These are phyloP conservation scores for Cymbopogon flexuosus DNA, from an alignment of 202 grass and related monocot genomes.

Conservation along the genomic window DNA sequence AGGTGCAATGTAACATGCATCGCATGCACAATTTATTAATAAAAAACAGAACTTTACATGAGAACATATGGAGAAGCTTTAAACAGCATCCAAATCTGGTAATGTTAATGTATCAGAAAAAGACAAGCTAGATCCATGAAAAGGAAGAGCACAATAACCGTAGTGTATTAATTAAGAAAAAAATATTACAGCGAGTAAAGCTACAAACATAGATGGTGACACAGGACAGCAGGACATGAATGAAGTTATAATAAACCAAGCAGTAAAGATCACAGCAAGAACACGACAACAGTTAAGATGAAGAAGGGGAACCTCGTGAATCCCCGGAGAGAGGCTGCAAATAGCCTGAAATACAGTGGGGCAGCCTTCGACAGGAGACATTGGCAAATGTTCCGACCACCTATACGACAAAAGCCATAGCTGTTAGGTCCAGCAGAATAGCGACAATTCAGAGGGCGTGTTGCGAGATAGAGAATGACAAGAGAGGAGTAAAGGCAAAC, in stretches of 20 bases:
- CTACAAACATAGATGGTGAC: neutral
- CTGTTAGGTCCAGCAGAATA: neutral
- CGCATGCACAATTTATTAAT: neutral
- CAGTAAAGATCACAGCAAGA: neutral
- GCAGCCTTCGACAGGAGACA: slow-evolving; percentile 89
- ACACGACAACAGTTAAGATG: slow-evolving; percentile 4
- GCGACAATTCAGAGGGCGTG: neutral
- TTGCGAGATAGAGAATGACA: neutral
- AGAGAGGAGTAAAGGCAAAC: too few relatives aligned
- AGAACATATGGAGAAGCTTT: neutral
- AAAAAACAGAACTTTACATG: neutral
- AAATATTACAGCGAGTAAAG: neutral
- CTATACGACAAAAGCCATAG: slow-evolving; percentile 30
- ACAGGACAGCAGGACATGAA: neutral
- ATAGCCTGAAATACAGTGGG: slow-evolving; percentile 81
- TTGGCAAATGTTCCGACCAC: slow-evolving; percentile 85
- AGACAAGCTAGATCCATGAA: neutral
- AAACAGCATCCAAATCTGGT: neutral
- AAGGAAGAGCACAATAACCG: neutral
- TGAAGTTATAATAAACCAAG: neutral
- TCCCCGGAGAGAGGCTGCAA: slow-evolving; percentile 65
- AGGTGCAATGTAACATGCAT: neutral
- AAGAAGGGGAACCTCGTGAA: slow-evolving; percentile 53
- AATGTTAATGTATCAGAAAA: neutral
- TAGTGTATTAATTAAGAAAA: neutral